phyloP scores from a whole-genome alignment of 2,329 filamentous ascomycete genomes.

The Rutstroemia sp. region DNA sequence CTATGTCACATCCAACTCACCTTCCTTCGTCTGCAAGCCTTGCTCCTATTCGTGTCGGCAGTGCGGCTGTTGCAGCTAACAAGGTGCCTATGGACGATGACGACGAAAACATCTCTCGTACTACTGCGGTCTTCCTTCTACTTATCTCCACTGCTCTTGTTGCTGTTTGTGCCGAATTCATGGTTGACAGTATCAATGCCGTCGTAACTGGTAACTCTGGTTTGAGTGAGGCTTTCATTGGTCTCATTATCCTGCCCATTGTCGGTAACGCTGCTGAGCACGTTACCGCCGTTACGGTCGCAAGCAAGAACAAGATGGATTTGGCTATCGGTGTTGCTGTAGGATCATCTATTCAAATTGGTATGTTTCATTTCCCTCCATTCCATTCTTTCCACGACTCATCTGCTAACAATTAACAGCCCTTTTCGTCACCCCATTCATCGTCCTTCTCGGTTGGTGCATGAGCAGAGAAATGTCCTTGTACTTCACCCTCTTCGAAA shows the following conservation, averaged over 20 bases:
- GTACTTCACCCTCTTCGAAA: conserved; percentile 86
- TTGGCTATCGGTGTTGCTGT: conserved; percentile 66
- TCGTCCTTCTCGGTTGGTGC: conserved; percentile 66
- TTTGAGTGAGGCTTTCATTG: conserved; percentile 60
- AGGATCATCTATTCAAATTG: conserved; percentile 65
- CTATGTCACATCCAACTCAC: conserved; percentile 5
- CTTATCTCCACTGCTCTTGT: conserved; percentile 58
- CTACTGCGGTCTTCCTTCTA: conserved; percentile 52
- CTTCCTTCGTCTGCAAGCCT: conserved; percentile 8
- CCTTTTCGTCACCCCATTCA: conserved; percentile 61
- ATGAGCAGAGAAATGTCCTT: conserved; percentile 64
- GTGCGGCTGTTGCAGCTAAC: conserved; percentile 22
- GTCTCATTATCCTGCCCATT: conserved; percentile 64
- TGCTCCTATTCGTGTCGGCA: conserved; percentile 17
- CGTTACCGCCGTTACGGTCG: conserved; percentile 63
- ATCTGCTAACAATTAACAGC: conserved; percentile 29
- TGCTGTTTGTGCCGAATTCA: conserved; percentile 62
- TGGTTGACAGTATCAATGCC: conserved; percentile 60
- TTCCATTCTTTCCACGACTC: not conserved
- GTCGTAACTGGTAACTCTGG: conserved; percentile 46
- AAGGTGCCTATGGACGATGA: conserved; percentile 27
- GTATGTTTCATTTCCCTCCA: conserved; percentile 14
- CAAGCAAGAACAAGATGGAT: conserved; percentile 71
- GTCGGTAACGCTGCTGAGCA: conserved; percentile 70
- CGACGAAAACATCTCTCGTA: conserved; percentile 45